phyloP scores from a whole-genome alignment of 305 asterid species.

The Ilex paraguariensis region DNA sequence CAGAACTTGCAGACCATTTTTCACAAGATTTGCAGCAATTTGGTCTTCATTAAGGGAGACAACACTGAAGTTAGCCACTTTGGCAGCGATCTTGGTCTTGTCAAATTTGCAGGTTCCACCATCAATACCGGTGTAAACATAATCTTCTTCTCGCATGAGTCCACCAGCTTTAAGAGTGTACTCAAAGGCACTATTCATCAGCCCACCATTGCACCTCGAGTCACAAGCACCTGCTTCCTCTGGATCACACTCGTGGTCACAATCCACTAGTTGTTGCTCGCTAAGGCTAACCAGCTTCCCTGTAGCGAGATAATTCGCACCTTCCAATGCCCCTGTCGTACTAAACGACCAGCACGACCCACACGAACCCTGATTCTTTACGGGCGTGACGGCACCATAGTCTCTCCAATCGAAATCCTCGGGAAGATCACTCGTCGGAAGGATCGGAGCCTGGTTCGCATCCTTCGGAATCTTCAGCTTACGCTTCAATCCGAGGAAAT shows the following conservation, averaged over 20 bases:
- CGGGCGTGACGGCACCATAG: constrained; percentile 73
- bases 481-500: constrained; percentile 64
- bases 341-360: constrained; percentile 98
- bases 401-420: constrained; percentile 83
- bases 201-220: constrained; percentile 83
- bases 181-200: constrained; percentile 90
- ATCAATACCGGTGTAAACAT: constrained; percentile 82
- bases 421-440: constrained; percentile 77
- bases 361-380: constrained; percentile 92
- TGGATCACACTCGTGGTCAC: constrained; percentile 98
- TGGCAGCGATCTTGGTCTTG: constrained; percentile 71
- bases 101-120: constrained; percentile 69
- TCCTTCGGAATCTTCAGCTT: constrained; percentile 55
- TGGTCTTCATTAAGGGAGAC: constrained; percentile 84
- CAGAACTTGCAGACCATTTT: constrained; percentile 91
- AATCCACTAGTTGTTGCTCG: constrained; percentile 94
- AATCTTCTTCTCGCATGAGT: constrained; percentile 81
- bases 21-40: constrained; percentile 90
- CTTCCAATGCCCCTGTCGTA: constrained; percentile 90
- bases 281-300: constrained; percentile 86
- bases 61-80: constrained; percentile 84
- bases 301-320: constrained; percentile 76
- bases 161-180: constrained; percentile 89
- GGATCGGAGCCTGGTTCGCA: constrained; percentile 73
- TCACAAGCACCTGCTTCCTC: constrained; percentile 74